phyloP scores from a whole-genome alignment of 352 stramenopile genomes.

The Pythium dissotocum region DNA sequence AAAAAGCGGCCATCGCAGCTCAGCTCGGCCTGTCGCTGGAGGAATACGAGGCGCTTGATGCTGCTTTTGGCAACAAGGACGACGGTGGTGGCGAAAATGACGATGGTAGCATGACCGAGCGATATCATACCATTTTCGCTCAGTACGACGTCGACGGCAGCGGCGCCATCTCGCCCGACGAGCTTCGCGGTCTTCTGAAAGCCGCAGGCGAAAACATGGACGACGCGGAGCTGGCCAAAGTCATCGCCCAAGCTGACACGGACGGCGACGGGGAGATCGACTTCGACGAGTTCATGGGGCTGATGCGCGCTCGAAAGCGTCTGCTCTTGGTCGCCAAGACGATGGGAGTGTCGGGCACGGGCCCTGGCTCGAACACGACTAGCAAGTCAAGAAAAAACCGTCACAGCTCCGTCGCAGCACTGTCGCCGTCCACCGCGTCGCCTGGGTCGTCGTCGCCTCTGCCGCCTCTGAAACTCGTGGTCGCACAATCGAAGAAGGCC shows the following conservation, averaged over 20 bases:
- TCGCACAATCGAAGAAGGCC: conserved; percentile 50
- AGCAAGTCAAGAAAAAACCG: conserved; percentile 11
- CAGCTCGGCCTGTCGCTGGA: conserved; percentile 70
- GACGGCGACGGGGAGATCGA: conserved; percentile 78
- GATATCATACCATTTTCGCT: conserved; percentile 65
- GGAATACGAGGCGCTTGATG: conserved; percentile 68
- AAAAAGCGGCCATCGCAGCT: conserved; percentile 48
- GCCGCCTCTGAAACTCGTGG: conserved; percentile 60
- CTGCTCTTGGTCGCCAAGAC: conserved; percentile 68
- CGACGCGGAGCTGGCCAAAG: conserved; percentile 60
- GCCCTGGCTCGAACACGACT: conserved; percentile 13
- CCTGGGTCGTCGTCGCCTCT: conserved; percentile 26
- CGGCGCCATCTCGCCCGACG: conserved; percentile 68
- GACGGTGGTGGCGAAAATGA: conserved; percentile 10
- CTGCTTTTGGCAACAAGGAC: conserved; percentile 40
- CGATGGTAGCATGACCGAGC: conserved; percentile 34
- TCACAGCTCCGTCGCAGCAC: background rate
- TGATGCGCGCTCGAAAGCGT: conserved; percentile 81
- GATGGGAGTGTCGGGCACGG: conserved; percentile 53
- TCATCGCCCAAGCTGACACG: conserved; percentile 67
- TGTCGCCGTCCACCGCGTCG: background rate
- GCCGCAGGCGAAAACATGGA: conserved; percentile 76
- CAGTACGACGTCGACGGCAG: conserved; percentile 81
- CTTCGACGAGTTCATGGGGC: conserved; percentile 72
- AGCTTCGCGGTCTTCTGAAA: conserved; percentile 58